Evolutionary conservation across 805 yeast species (phyloP).

Genomic region (Teunomyces gatunensis): DNA sequence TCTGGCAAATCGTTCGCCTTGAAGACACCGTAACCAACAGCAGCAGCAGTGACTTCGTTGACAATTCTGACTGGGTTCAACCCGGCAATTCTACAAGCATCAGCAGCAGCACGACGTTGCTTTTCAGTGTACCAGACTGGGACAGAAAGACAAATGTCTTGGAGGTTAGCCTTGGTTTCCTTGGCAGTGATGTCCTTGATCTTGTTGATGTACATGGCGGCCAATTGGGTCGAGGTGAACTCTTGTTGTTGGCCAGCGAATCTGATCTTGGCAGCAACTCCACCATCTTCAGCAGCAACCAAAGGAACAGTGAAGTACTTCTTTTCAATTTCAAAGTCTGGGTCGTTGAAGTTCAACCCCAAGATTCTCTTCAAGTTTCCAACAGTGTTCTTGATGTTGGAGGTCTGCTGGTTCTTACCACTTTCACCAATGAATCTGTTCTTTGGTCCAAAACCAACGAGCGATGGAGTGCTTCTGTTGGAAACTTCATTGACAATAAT

Average conservation of each 20-base stretch:
- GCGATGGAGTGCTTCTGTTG: slow-evolving; percentile 89
- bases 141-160: slow-evolving; percentile 90
- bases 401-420: slow-evolving; percentile 94
- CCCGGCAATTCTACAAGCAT: slow-evolving; percentile 94
- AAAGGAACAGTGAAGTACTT: slow-evolving; percentile 72
- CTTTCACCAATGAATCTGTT: slow-evolving; percentile 92
- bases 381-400: slow-evolving; percentile 94
- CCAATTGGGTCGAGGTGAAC: slow-evolving; percentile 85
- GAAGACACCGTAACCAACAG: slow-evolving; percentile 98
- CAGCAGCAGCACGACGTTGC: slow-evolving; percentile 94
- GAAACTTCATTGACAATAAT: slow-evolving; percentile 98
- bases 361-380: slow-evolving; percentile 91
- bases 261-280: slow-evolving; percentile 82
- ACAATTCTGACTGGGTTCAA: slow-evolving; percentile 97
- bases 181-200: slow-evolving; percentile 73
- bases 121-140: slow-evolving; percentile 97
- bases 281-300: slow-evolving; percentile 66
- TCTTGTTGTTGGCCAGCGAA: slow-evolving; percentile 73
- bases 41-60: slow-evolving; percentile 97
- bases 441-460: slow-evolving; percentile 88
- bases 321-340: slow-evolving; percentile 74
- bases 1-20: slow-evolving; percentile 91
- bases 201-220: slow-evolving; percentile 94
- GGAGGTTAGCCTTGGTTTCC: slow-evolving; percentile 79
- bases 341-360: slow-evolving; percentile 72